These are phyloP conservation scores for Tilletia caries DNA, from an alignment of 1,284 basidiomycete species.

Conservation along the genomic window DNA sequence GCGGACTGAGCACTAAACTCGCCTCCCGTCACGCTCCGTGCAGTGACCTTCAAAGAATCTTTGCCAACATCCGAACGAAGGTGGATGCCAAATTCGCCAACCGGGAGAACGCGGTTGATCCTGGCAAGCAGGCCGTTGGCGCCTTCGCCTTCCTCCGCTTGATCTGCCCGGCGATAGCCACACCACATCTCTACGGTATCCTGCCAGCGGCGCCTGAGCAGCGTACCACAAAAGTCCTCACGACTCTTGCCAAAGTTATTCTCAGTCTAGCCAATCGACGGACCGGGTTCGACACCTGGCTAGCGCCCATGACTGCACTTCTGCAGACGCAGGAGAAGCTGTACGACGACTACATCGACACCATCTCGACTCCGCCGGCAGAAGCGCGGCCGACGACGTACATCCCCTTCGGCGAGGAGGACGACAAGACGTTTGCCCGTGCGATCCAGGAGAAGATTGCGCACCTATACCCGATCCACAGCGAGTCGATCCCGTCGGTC, in stretches of 20 bases:
- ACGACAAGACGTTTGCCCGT: slow-evolving; percentile 30
- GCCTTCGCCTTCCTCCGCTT: slow-evolving; percentile 45
- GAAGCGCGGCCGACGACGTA: slow-evolving; percentile 20
- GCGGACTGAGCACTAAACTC: not conserved
- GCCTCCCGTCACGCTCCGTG: not conserved
- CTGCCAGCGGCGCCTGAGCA: slow-evolving; percentile 21
- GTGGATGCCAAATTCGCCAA: slow-evolving; percentile 35
- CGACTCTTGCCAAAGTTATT: slow-evolving; percentile 37
- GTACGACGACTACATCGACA: slow-evolving; percentile 45
- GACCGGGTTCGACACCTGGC: slow-evolving; percentile 36
- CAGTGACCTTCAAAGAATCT: slow-evolving; percentile 33
- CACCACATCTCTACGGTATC: slow-evolving; percentile 43
- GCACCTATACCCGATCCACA: slow-evolving; percentile 29
- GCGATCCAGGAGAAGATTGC: slow-evolving; percentile 20
- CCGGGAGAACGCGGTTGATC: slow-evolving; percentile 25
- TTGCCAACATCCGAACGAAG: slow-evolving; percentile 33
- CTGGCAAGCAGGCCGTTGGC: slow-evolving; percentile 44
- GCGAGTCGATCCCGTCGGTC: slow-evolving; percentile 32
- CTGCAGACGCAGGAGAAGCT: slow-evolving; percentile 31
- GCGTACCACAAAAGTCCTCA: slow-evolving; percentile 25
- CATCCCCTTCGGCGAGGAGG: slow-evolving; percentile 28
- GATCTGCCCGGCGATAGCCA: slow-evolving; percentile 43
- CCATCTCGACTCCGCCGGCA: slow-evolving; percentile 37
- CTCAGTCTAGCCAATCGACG: slow-evolving; percentile 41
- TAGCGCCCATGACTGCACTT: slow-evolving; percentile 33